Evolutionary conservation across 345 rosid species (phyloP).

Genomic region (Geranium rotundifolium): DNA sequence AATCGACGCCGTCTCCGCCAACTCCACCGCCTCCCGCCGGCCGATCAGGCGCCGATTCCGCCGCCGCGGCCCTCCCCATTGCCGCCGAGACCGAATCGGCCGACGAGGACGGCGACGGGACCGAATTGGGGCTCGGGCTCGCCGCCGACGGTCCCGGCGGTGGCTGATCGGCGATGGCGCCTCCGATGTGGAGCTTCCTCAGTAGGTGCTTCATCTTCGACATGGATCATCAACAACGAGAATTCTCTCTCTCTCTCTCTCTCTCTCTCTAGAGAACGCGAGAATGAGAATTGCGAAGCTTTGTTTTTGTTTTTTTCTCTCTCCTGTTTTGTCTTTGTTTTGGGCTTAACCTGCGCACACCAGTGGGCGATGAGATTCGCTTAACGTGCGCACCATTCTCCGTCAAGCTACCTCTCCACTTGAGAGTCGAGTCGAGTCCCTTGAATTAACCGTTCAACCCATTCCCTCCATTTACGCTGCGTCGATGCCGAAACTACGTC

Average conservation of each 20-base stretch:
- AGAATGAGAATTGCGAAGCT: too few relatives aligned
- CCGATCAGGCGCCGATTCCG: slow-evolving; percentile 21
- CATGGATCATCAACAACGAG: slow-evolving; percentile 79
- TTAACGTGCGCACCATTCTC: slow-evolving; percentile 62
- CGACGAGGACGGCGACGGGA: slow-evolving; percentile 28
- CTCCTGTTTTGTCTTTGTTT: slow-evolving; percentile 6
- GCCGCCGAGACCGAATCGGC: slow-evolving; percentile 22
- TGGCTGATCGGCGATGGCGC: slow-evolving; percentile 49
- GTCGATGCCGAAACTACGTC: not conserved
- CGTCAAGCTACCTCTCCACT: slow-evolving; percentile 46
- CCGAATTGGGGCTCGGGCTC: slow-evolving; percentile 13
- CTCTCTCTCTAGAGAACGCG: slow-evolving; percentile 14
- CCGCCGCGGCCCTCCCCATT: slow-evolving; percentile 41
- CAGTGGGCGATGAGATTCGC: slow-evolving; percentile 35
- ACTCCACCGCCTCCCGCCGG: slow-evolving; percentile 30
- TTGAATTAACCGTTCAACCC: not conserved
- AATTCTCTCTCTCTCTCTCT: slow-evolving; percentile 20
- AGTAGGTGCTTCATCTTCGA: slow-evolving; percentile 90
- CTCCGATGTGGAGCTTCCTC: slow-evolving; percentile 85
- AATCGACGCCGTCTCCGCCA: slow-evolving; percentile 39
- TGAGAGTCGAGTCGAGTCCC: too few relatives aligned
- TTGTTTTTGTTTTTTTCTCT: slow-evolving; percentile 7
- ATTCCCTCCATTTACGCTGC: slow-evolving; percentile 15
- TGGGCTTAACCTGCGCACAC: slow-evolving; percentile 42
- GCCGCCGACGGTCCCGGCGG: slow-evolving; percentile 29